A percentile compares a stretch with the other conserved stretches of the same genome.
These are phyloP conservation scores for Xylaria sp. DNA, from an alignment of 2,329 filamentous ascomycete genomes.

Conservation along the genomic window DNA sequence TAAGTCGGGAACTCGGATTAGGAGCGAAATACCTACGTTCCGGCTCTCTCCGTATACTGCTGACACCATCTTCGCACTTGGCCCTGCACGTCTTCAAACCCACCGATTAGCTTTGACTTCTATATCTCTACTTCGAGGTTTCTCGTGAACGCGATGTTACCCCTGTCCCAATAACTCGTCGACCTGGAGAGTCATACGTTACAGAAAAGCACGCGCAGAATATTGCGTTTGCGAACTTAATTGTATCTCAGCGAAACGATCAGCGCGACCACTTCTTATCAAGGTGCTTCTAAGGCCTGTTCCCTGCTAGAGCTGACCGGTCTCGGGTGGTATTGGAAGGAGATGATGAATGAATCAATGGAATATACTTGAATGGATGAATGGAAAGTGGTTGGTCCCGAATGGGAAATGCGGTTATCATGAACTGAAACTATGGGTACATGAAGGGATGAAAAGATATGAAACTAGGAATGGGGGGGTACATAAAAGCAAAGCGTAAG, in stretches of 20 bases:
- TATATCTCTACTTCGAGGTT: constrained; percentile 1
- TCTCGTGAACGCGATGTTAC: not conserved
- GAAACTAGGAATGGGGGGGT: constrained; percentile 7
- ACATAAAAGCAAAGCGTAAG: constrained; percentile 21
- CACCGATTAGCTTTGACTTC: constrained; percentile 5
- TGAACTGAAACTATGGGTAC: constrained; percentile 13
- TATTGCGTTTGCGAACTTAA: not conserved
- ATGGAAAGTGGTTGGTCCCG: constrained; percentile 3
- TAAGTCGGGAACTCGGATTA: constrained; percentile 39
- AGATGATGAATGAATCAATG: not conserved
- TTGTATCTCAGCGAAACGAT: not conserved
- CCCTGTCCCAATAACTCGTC: not conserved
- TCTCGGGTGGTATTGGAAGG: constrained; percentile 5
- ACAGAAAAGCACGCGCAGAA: not conserved
- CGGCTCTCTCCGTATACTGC: not conserved
- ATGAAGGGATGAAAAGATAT: constrained; percentile 20
- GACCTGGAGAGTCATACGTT: not conserved
- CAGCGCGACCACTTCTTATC: not conserved
- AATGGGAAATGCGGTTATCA: constrained; percentile 7
- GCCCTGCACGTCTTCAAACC: not conserved
- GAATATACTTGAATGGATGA: constrained; percentile 8
- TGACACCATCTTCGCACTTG: not conserved
- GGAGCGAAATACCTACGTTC: not conserved
- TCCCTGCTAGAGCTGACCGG: not conserved
- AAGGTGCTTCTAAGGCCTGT: constrained; percentile 1